These are phyloP conservation scores for Hortaea werneckii DNA, from an alignment of 2,329 filamentous ascomycete species.

Conservation along the genomic window DNA sequence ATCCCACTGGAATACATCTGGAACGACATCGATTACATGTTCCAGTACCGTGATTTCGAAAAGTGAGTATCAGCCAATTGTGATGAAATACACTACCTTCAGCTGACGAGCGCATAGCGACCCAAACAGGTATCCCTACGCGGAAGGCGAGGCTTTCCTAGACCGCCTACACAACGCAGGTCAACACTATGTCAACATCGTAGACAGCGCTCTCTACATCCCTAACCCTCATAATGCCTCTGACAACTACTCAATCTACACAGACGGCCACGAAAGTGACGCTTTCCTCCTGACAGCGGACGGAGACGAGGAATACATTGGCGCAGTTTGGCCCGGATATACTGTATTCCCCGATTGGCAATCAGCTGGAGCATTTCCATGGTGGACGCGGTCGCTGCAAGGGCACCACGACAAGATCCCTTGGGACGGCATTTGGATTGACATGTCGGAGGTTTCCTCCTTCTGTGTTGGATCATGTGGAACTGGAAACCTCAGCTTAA, in stretches of 20 bases:
- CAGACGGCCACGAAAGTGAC: conserved; percentile 22
- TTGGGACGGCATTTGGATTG: conserved; percentile 49
- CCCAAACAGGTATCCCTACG: conserved; percentile 40
- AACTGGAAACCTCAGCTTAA: conserved; percentile 51
- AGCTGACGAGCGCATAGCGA: conserved; percentile 27
- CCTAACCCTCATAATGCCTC: conserved; percentile 59
- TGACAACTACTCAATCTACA: conserved; percentile 46
- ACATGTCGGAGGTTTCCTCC: conserved; percentile 52
- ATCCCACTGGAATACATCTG: conserved; percentile 47
- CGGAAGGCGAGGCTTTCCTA: conserved; percentile 43
- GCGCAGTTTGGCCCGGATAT: conserved; percentile 42
- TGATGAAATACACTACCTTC: too few species aligned
- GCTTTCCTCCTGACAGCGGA: conserved; percentile 29
- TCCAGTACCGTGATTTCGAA: conserved; percentile 48
- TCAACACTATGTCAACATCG: conserved; percentile 51
- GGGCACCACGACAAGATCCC: conserved; percentile 43
- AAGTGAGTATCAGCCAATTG: too few species aligned
- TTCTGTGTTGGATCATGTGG: conserved; percentile 67
- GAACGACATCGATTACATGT: conserved; percentile 42
- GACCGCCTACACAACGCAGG: conserved; percentile 42
- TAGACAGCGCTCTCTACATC: conserved; percentile 58
- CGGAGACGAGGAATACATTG: conserved; percentile 43
- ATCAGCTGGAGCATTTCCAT: conserved; percentile 48
- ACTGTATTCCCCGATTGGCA: conserved; percentile 54
- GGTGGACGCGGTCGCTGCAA: conserved; percentile 48